A percentile compares a stretch with the other conserved stretches of the same genome.
Evolutionary conservation across 1,284 basidiomycete species (phyloP).

Genomic region (Anthracocystis walkeri): DNA sequence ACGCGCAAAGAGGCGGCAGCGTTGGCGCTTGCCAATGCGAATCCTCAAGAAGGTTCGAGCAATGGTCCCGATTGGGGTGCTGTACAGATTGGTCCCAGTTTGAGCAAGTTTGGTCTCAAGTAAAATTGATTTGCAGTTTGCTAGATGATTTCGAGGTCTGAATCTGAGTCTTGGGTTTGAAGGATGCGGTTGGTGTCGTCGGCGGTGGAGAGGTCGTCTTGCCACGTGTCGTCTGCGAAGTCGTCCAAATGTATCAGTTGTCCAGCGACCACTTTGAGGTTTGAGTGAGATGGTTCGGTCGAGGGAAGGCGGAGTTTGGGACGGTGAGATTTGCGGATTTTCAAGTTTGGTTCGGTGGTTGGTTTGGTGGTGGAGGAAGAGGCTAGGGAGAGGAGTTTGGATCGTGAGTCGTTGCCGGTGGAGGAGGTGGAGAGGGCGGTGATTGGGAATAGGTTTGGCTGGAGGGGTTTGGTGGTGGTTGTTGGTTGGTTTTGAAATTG

Average conservation of each 20-base stretch:
- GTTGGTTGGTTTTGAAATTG: conserved; percentile 13
- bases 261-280: conserved; percentile 30
- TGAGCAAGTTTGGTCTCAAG: conserved; percentile 52
- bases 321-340: conserved; percentile 28
- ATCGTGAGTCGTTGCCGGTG: conserved; percentile 13
- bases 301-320: conserved; percentile 39
- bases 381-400: conserved; percentile 31
- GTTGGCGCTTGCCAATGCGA: conserved; percentile 26
- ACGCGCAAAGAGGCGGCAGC: conserved; percentile 75
- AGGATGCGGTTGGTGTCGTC: conserved; percentile 7
- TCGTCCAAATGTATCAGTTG: conserved; percentile 35
- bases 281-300: too few species aligned
- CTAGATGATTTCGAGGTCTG: conserved; percentile 43
- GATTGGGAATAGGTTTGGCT: conserved; percentile 11
- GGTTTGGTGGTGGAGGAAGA: background rate
- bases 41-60: conserved; percentile 28
- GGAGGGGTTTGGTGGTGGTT: background rate
- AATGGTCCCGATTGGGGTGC: conserved; percentile 61
- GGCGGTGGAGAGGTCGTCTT: conserved; percentile 23
- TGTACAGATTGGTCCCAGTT: conserved; percentile 48
- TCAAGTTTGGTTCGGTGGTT: conserved; percentile 21
- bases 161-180: conserved; percentile 12
- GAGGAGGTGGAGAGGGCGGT: conserved; percentile 1
- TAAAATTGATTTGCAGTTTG: background rate
- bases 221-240: conserved; percentile 33